phyloP scores from a whole-genome alignment of 345 rosid genomes.

The Ceriops tagal region DNA sequence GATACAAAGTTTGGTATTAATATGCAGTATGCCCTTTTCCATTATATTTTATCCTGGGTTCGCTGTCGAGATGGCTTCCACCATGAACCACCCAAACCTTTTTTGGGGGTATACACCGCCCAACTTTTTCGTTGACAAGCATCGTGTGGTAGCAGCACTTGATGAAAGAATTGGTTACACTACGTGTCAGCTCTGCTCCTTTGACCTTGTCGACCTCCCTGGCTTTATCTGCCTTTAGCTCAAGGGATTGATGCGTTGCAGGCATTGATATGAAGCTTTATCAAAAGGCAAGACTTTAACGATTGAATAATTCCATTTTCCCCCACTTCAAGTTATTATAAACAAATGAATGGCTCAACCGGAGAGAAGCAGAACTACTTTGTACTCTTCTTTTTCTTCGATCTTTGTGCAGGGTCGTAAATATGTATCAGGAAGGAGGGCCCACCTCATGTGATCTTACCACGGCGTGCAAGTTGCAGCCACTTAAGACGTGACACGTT shows the following conservation, averaged over 20 bases:
- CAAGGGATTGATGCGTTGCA: background rate
- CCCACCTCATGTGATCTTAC: slow-evolving; percentile 26
- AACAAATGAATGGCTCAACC: background rate
- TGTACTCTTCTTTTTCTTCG: background rate
- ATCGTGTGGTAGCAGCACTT: no score
- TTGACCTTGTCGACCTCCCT: background rate
- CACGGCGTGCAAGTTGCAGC: background rate
- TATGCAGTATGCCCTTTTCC: no score
- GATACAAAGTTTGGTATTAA: no score
- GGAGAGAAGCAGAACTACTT: background rate
- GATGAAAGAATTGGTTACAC: background rate
- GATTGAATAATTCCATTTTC: background rate
- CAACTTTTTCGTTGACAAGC: no score
- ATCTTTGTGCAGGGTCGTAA: background rate
- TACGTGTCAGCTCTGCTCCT: slow-evolving; percentile 4
- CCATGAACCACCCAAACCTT: no score
- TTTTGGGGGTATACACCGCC: no score
- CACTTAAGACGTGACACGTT: background rate
- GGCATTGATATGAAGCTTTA: background rate
- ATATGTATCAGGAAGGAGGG: background rate
- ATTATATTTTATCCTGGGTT: no score
- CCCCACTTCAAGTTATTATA: background rate
- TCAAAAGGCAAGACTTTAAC: background rate
- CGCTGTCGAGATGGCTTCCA: no score
- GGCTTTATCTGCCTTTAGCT: background rate